phyloP scores from a whole-genome alignment of 495 filamentous ascomycete genomes.

The Penicillium waksmanii region DNA sequence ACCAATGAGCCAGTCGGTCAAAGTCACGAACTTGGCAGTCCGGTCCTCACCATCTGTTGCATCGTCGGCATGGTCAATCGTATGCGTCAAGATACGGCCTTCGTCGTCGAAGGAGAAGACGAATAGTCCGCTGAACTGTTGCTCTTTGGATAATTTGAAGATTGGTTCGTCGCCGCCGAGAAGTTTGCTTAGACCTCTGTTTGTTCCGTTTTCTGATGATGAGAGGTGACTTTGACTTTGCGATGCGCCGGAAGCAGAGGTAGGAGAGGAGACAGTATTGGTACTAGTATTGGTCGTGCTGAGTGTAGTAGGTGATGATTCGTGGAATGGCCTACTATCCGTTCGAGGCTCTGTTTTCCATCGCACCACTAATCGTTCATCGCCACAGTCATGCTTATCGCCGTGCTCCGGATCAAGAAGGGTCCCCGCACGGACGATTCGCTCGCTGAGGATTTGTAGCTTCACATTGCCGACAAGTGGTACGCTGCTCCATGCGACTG shows the following conservation, averaged over 20 bases:
- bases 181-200: conserved; percentile 45
- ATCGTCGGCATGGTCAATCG: conserved; percentile 89
- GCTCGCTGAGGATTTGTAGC: conserved; percentile 83
- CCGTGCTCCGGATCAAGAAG: conserved; percentile 36
- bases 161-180: conserved; percentile 68
- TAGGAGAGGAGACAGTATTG: not conserved
- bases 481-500: conserved; percentile 91
- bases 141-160: conserved; percentile 68
- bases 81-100: conserved; percentile 81
- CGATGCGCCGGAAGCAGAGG: not conserved
- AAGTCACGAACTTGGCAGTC: conserved; percentile 72
- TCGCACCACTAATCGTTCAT: conserved; percentile 82
- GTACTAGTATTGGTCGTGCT: not conserved
- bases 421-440: conserved; percentile 67
- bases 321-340: conserved; percentile 34
- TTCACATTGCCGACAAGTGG: conserved; percentile 88
- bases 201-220: conserved; percentile 34
- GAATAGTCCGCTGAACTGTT: conserved; percentile 71
- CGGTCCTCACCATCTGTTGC: conserved; percentile 68
- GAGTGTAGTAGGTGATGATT: not conserved
- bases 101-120: conserved; percentile 94
- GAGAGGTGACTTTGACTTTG: conserved; percentile 22
- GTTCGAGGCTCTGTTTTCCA: conserved; percentile 70
- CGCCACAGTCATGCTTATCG: conserved; percentile 45
- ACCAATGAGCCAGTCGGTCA: conserved; percentile 89